Base-by-base conservation (phyloP, 495 filamentous ascomycete species). In the Aspergillus egyptiacus region DNA sequence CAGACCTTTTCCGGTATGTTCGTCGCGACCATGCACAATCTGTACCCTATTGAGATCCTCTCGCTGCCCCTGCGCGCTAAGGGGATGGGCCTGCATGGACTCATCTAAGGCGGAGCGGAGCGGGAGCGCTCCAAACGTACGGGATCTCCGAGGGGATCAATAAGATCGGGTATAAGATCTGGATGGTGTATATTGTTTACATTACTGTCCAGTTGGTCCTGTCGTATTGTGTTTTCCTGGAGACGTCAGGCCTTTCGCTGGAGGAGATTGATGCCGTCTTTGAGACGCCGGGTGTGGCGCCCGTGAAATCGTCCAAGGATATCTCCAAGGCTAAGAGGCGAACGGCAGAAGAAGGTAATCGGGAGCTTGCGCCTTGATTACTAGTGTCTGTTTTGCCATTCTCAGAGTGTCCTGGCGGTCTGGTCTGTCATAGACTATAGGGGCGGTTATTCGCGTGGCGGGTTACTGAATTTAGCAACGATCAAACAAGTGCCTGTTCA, bases 241-340 rank as follows among this genome's bases (percentile, higher is more conserved):
- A 72, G 48, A 73, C 69, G 6, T 46, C 48, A 27, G 61, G 56
- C 2, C 46, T 72, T 15, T 61, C 62, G 33, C 52, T 73, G 31
- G 70, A 74, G 46, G 66, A 73, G 47, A 74, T 73, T 20, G 68
- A 72, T 49, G 59, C 57, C 6, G 62, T 74, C 25, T 72, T 74
- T 51, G 69, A 73, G 48, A 73, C 70, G 6, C 63, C 64, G 2
- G 71, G 67, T 6, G 63, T 72, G 39, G 39, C 38, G 10, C 69
- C 70, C 1, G 70, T 72, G n/a, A 72, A 71, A 57, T 70, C 73
- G 64, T 69, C 63, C 6, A 49, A 65, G 50, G 65, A 69, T 58
- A 71, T 73, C 8, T 56, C 69, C 31, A 66, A 64, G 34, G 70
- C 70, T n/a, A 70, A 73, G 53, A 65, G 63, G 41, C 61, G 64